Evolutionary conservation across 2,329 filamentous ascomycete genomes (phyloP).

Genomic region (Pleochaeta shiraiana): DNA sequence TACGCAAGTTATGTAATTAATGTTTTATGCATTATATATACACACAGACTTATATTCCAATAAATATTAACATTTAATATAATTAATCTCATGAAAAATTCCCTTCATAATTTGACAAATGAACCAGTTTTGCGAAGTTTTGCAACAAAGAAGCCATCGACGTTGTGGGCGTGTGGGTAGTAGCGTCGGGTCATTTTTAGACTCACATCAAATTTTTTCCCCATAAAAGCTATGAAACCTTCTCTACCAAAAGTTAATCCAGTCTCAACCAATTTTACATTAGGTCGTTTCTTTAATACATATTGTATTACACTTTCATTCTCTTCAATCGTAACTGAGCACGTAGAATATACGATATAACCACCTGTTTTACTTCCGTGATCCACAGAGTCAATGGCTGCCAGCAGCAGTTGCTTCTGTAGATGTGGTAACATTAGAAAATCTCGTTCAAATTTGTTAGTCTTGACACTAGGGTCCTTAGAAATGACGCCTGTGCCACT

Average conservation of each 20-base stretch:
- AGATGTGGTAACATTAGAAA: constrained; percentile 85
- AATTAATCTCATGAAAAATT: too few species aligned
- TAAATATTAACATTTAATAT: too few species aligned
- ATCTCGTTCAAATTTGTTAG: constrained; percentile 90
- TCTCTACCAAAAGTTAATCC: constrained; percentile 78
- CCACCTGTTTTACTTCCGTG: constrained; percentile 82
- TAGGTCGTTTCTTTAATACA: constrained; percentile 73
- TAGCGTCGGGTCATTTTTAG: constrained; percentile 68
- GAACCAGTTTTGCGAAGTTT: constrained; percentile 90
- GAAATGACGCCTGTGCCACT: constrained; percentile 94
- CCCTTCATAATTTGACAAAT: too few species aligned
- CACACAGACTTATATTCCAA: too few species aligned
- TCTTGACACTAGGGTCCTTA: constrained; percentile 94
- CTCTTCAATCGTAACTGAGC: constrained; percentile 84
- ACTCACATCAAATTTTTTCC: constrained; percentile 74
- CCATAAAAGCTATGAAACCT: constrained; percentile 76
- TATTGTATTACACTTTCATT: constrained; percentile 91
- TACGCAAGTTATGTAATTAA: too few species aligned
- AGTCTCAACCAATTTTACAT: constrained; percentile 82
- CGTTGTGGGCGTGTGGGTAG: constrained; percentile 83
- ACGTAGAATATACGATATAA: constrained; percentile 93
- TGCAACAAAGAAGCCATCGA: constrained; percentile 95
- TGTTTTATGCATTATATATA: too few species aligned
- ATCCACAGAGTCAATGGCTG: constrained; percentile 88
- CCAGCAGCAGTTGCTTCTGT: constrained; percentile 82